Base-by-base conservation (phyloP, 306 rosid species). In the Senna siamea region DNA sequence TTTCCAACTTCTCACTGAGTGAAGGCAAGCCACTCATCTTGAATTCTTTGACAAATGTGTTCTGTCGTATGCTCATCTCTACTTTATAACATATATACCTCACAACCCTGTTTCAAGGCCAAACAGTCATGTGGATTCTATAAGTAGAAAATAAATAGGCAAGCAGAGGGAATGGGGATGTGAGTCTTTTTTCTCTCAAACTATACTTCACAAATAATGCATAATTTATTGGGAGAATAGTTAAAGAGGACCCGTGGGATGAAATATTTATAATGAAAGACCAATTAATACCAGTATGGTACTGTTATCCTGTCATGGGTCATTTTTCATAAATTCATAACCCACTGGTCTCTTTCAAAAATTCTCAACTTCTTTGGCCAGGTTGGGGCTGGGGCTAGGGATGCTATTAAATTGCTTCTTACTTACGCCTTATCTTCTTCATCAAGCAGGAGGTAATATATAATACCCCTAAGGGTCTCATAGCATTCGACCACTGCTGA, bases 401-500 rank as follows among this genome's bases (percentile, higher is more conserved):
- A 38, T 9, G 22, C 69, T 18, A 40, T 40, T 32, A 38, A 40
- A 47, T 64, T 56, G 37, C 53, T 66, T 77, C 65, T 69, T 65
- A 47, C 95, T 84, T 92, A 94, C 99, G 0, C 58, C 78, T 2
- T 84, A 83, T 95, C 99, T 15, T 58, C 82, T 4, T 73, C 78
- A 13, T 85, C 87, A 23, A 38, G 59, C 70, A 95, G 81, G 78
- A 95, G 92, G 79, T 4, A n/a, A 73, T 2, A 0, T 35, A 90
- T 84, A 72, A 95, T 85, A 35, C 86, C 92, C 82, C 44, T 82
- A 68, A 95, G 90, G 66, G 96, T 86, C 87, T 95, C 84, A 46
- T 95, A 95, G 88, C 98, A 95, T 77, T 95, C 99, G 26, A 85
- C 85, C 37, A 95, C 98, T 37, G 98, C 99, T 14, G 95, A 84